A percentile compares a stretch with the other conserved stretches of the same genome.
These are phyloP conservation scores for Boletellus deceptivus DNA, from an alignment of 1,284 basidiomycete species.

Conservation along the genomic window DNA sequence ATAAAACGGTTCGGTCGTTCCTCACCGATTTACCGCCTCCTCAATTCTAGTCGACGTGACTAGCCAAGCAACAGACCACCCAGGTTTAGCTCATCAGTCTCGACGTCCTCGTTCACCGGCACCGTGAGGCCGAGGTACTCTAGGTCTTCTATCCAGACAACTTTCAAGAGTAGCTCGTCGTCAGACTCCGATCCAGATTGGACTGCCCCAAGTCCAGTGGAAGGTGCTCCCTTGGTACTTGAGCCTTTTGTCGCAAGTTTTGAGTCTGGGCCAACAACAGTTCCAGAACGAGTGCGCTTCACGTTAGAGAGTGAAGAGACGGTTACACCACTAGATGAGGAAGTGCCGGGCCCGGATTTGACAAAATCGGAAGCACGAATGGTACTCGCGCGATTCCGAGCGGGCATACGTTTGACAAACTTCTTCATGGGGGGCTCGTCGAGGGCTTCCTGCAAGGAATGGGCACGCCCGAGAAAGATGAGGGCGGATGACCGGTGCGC, in stretches of 20 bases:
- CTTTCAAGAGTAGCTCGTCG: slow-evolving; percentile 27
- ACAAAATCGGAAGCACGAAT: slow-evolving; percentile 32
- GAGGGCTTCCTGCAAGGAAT: slow-evolving; percentile 13
- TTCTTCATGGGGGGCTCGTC: slow-evolving; percentile 10
- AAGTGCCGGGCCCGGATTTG: slow-evolving; percentile 2
- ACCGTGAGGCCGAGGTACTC: slow-evolving; percentile 41
- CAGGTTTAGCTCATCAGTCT: slow-evolving; percentile 28
- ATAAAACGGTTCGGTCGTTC: background rate
- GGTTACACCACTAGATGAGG: background rate
- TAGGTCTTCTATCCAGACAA: slow-evolving; percentile 37
- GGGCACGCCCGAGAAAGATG: slow-evolving; percentile 8
- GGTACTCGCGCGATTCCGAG: slow-evolving; percentile 29
- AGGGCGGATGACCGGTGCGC: background rate
- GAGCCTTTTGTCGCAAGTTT: slow-evolving; percentile 14
- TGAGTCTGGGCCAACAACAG: slow-evolving; percentile 30
- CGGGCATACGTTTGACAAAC: background rate
- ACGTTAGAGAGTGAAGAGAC: slow-evolving; percentile 7
- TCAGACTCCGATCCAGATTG: slow-evolving; percentile 22
- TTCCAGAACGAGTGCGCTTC: slow-evolving; percentile 34
- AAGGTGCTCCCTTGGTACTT: background rate
- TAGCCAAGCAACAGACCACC: slow-evolving; percentile 8
- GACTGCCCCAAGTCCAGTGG: background rate
- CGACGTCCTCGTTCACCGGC: background rate
- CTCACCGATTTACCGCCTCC: slow-evolving; percentile 10
- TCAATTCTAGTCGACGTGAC: slow-evolving; percentile 9